Base-by-base conservation (phyloP, 225 moss, liverwort and hornwort species). In the Rhytidiadelphus loreus region DNA sequence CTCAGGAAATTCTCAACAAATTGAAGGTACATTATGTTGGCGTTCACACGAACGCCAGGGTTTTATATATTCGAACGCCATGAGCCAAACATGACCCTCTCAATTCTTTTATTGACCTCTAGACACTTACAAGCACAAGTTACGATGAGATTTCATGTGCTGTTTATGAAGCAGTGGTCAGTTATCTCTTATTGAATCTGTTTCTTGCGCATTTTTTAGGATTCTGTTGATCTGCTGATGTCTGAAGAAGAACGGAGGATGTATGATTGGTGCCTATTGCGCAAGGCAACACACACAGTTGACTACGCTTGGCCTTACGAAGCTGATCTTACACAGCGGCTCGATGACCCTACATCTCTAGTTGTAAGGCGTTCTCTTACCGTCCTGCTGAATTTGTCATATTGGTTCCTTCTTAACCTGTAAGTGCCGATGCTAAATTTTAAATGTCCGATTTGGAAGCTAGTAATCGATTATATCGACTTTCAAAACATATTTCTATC, bases 251-350 rank as follows among this genome's bases (percentile, higher is more conserved):
- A 94, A 71, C 87, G 94, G 60, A 92, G 93, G 59, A 89, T 94
- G 91, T 93, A 94, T 65, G 92, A 94, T 65, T 94, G 94, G 94
- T 92, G 92, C 88, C 87, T 94, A 87, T 52, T 94, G 90, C 94
- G 94, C 69, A 93, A 93, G 86, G 93, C 93, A 72, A 94, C 93
- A 65, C 94, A 92, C 77, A 93, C 91, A 55, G 93, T 93, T 64
- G 94, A 94, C 60, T 94, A 94, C 66, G 91, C 92, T 72, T 94
- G 94, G 94, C 94, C 94, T 58, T 94, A 93, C 87, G 94, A 94
- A 85, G 88, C 93, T 78, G 94, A 94, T 83, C 80, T 90, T 53
- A 92, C 94, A 41, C 94, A 94, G 63, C 83, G 91, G 60, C 88
- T 91, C 24, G 87, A 88, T 41, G 93, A 93, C 72, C 85, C 87